These are phyloP conservation scores for Nannizzia gypsea DNA, from an alignment of 2,329 filamentous ascomycete species.

Conservation along the genomic window DNA sequence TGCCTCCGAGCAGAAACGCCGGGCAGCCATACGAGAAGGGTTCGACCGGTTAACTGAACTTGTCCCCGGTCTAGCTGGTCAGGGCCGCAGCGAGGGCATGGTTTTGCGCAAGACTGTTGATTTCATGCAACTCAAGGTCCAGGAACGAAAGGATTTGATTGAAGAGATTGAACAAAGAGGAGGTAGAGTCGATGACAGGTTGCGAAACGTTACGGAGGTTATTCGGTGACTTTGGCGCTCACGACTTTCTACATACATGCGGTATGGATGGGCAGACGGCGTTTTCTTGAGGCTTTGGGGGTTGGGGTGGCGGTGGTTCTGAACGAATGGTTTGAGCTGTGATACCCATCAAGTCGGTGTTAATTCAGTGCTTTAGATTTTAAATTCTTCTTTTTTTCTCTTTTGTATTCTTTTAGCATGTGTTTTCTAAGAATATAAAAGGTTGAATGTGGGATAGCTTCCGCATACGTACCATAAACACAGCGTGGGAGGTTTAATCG, in stretches of 20 bases:
- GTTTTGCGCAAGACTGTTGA: slow-evolving; percentile 64
- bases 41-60: slow-evolving; percentile 72
- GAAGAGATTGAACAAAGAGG: slow-evolving; percentile 48
- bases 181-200: slow-evolving; percentile 40
- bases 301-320: neutral
- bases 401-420: no score
- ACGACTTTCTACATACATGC: neutral
- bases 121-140: slow-evolving; percentile 50
- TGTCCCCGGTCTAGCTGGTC: slow-evolving; percentile 69
- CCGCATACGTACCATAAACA: no score
- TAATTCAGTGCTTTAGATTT: neutral
- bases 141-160: slow-evolving; percentile 47
- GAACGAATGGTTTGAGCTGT: neutral
- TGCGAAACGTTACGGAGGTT: slow-evolving; percentile 20
- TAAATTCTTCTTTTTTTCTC: neutral
- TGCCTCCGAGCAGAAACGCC: slow-evolving; percentile 52
- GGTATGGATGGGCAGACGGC: neutral
- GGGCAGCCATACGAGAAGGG: slow-evolving; percentile 65
- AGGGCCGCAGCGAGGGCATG: slow-evolving; percentile 71
- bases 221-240: neutral
- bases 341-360: neutral
- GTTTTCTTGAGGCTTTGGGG: neutral
- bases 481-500: no score
- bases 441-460: no score
- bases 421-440: no score